Evolutionary conservation across 208 protist species (phyloP), one percentile per base, ranked within the genome.

Genomic region (Leishmania martiniquensis): DNA sequence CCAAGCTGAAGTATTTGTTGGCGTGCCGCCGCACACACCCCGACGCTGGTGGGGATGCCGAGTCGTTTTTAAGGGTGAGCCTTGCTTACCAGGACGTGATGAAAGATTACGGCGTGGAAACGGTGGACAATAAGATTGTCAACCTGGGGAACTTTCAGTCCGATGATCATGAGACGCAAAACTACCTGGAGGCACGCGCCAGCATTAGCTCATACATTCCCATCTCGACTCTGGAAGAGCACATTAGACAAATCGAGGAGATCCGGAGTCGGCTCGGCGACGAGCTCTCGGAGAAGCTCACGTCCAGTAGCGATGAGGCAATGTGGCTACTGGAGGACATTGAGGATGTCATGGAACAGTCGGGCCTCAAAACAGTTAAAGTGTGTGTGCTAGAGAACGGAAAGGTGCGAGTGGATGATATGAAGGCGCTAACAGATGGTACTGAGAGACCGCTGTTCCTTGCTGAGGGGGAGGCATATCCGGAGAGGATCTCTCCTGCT

Each of bases 321-420:
- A 91, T 95, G 83, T 91, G 91, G 82, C 82, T 96, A 2, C 81
- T 96, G n/a, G 90, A 96, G 82, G 93, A 96, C 75, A 96, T 96
- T 81, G 93, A 96, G 65, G 91, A 96, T 15, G 84, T 92, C 44
- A 92, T 96, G 89, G 89, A 95, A 75, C 82, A 91, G 59, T 87
- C 86, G 29, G 85, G 93, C 34, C 85, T 96, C 39, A 90, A 91
- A 70, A 96, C 93, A 34, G 89, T 96, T 44, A 87, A 88, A 73
- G 65, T 96, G 55, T 81, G 89, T 51, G 76, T 94, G 29, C 83
- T 95, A 1, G 93, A 94, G 55, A 82, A 92, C 75, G 93, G 91
- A 51, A 90, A 80, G 62, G 79, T 91, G 15, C 88, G 75, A 59
- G 83, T 94, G 39, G 81, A 75, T 37, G 84, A 89, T 47, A 83